Evolutionary conservation across 2,329 filamentous ascomycete genomes (phyloP).

Genomic region (Nigrograna mackinnonii): DNA sequence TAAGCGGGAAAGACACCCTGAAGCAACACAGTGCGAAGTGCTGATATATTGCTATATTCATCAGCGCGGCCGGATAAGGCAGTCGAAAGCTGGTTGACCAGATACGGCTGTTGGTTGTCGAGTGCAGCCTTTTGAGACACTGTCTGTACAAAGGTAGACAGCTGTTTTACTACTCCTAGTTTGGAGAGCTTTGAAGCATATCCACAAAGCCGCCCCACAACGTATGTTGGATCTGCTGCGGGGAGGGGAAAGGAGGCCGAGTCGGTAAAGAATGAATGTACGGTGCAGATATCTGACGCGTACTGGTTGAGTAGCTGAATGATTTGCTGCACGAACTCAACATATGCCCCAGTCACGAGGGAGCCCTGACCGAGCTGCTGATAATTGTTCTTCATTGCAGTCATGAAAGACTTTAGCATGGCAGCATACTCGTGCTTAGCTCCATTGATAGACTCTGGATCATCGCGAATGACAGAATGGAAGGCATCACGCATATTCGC

Average conservation of each 20-base stretch:
- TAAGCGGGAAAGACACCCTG: constrained; percentile 62
- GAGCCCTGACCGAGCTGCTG: constrained; percentile 51
- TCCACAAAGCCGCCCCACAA: constrained; percentile 62
- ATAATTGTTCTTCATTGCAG: constrained; percentile 64
- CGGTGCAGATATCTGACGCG: constrained; percentile 58
- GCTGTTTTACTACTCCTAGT: constrained; percentile 54
- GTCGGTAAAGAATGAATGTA: constrained; percentile 64
- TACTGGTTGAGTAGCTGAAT: constrained; percentile 65
- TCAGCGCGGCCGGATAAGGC: constrained; percentile 53
- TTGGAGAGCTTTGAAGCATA: constrained; percentile 59
- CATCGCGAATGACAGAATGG: constrained; percentile 33
- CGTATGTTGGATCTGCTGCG: constrained; percentile 62
- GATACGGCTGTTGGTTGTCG: constrained; percentile 60
- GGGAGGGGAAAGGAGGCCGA: constrained; percentile 64
- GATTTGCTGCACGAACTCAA: constrained; percentile 64
- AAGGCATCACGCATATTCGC: constrained; percentile 62
- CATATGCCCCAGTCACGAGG: constrained; percentile 56
- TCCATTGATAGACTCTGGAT: constrained; percentile 33
- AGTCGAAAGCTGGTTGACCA: constrained; percentile 57
- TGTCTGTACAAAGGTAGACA: constrained; percentile 62
- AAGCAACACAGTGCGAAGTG: constrained; percentile 56
- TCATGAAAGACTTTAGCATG: constrained; percentile 61
- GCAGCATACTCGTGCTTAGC: constrained; percentile 53
- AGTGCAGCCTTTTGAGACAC: constrained; percentile 62
- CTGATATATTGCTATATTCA: constrained; percentile 44